phyloP scores from a whole-genome alignment of 768 basidiomycete species.

The Lactarius sp. region DNA sequence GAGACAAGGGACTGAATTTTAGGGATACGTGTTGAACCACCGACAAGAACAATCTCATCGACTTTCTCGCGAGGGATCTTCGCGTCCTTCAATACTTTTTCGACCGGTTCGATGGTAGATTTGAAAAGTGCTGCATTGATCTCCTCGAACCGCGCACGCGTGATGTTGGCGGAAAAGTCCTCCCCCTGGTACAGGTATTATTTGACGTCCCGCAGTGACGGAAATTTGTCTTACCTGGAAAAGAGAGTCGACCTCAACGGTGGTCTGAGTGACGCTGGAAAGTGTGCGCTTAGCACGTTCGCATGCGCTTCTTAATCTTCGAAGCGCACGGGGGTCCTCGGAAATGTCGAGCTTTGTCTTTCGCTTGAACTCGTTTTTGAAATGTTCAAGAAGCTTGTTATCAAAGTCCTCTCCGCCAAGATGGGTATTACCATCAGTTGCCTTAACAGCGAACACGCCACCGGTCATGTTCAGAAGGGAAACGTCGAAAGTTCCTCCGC shows the following conservation, averaged over 20 bases:
- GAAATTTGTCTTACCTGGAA: slow-evolving; percentile 59
- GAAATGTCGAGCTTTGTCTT: slow-evolving; percentile 98
- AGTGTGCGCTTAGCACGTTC: slow-evolving; percentile 99
- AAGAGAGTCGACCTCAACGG: slow-evolving; percentile 98
- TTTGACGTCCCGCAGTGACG: not conserved
- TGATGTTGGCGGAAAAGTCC: slow-evolving; percentile 98
- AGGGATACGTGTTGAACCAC: slow-evolving; percentile 99
- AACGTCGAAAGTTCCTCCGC: slow-evolving; percentile 99
- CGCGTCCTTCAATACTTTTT: slow-evolving; percentile 98
- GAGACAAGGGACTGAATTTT: slow-evolving; percentile 98
- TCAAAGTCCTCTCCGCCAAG: slow-evolving; percentile 99
- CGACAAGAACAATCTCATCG: slow-evolving; percentile 98
- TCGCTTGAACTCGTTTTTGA: slow-evolving; percentile 99
- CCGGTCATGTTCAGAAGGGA: slow-evolving; percentile 96
- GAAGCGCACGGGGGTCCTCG: slow-evolving; percentile 92
- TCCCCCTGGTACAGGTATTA: slow-evolving; percentile 56
- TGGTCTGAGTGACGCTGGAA: slow-evolving; percentile 97
- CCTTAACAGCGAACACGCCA: slow-evolving; percentile 99
- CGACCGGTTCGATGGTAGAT: slow-evolving; percentile 96
- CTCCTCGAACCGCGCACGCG: slow-evolving; percentile 99
- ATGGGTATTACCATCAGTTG: slow-evolving; percentile 98
- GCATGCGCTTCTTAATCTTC: slow-evolving; percentile 94
- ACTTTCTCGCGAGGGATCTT: slow-evolving; percentile 98
- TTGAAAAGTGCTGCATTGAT: slow-evolving; percentile 95
- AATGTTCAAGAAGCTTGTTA: slow-evolving; percentile 95